Evolutionary conservation across 2,329 filamentous ascomycete genomes (phyloP).

Genomic region (Venturiaceae sp.): DNA sequence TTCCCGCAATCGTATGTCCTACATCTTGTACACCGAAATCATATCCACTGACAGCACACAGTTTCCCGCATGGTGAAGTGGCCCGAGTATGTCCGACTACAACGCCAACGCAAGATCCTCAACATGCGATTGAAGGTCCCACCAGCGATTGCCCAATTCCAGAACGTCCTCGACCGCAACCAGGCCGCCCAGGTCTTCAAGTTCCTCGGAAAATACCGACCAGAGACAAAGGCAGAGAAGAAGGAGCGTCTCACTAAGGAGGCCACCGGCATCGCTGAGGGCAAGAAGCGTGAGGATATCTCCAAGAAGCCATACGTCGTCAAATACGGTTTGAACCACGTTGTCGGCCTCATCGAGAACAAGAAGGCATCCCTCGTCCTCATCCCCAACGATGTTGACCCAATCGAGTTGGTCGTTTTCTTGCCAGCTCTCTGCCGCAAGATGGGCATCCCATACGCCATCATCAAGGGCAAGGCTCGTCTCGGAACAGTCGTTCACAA

Average conservation of each 20-base stretch:
- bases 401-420: slow-evolving; percentile 99
- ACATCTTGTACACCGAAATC: slow-evolving; percentile 38
- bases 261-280: slow-evolving; percentile 93
- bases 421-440: slow-evolving; percentile 98
- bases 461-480: slow-evolving; percentile 99
- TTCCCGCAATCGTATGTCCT: slow-evolving; percentile 59
- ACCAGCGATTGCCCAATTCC: slow-evolving; percentile 94
- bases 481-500: slow-evolving; percentile 99
- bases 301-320: slow-evolving; percentile 99
- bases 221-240: slow-evolving; percentile 98
- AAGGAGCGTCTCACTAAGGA: slow-evolving; percentile 99
- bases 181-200: slow-evolving; percentile 96
- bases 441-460: slow-evolving; percentile 99
- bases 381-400: slow-evolving; percentile 99
- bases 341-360: slow-evolving; percentile 53
- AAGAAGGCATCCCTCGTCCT: slow-evolving; percentile 99
- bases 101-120: slow-evolving; percentile 92
- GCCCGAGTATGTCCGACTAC: slow-evolving; percentile 97
- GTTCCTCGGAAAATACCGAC: slow-evolving; percentile 99
- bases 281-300: slow-evolving; percentile 99
- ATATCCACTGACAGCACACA: not conserved
- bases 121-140: slow-evolving; percentile 98
- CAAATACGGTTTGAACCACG: slow-evolving; percentile 99
- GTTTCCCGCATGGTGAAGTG: slow-evolving; percentile 78
- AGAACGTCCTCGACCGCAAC: slow-evolving; percentile 87